Percentiles rank a stretch among this genome's conserved stretches.
Conservation (phyloP, 345 rosid genomes). For the Dipteronia sinensis region DNA sequence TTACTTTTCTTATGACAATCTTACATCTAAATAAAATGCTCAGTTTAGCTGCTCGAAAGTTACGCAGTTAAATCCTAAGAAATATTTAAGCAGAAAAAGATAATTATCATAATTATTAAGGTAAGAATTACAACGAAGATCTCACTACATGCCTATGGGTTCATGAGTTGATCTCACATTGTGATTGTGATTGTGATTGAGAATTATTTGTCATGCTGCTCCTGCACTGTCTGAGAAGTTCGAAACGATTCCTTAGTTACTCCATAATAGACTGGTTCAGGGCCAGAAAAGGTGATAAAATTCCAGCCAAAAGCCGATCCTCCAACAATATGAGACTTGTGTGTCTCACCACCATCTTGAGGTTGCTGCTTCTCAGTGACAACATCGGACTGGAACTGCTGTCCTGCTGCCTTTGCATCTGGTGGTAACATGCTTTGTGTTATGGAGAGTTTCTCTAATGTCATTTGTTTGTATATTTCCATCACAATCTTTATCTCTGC, state of each 20-base stretch:
- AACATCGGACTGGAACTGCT: constrained; percentile 20
- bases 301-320: constrained; percentile 96
- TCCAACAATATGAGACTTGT: constrained; percentile 52
- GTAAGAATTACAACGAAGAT: neutral
- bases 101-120: too few species aligned
- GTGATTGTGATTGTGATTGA: neutral
- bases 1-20: neutral
- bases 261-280: constrained; percentile 59
- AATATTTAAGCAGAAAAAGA: neutral
- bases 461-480: constrained; percentile 59
- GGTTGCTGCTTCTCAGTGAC: constrained; percentile 33
- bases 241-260: constrained; percentile 71
- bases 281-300: constrained; percentile 59
- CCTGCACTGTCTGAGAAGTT: constrained; percentile 37
- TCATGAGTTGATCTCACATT: neutral
- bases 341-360: constrained; percentile 29
- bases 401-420: neutral
- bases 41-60: neutral
- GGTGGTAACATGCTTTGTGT: constrained; percentile 22
- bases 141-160: neutral
- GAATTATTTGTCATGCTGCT: constrained; percentile 15
- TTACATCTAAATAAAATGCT: neutral
- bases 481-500: constrained; percentile 69
- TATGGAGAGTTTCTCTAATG: constrained; percentile 36
- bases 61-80: neutral